Conservation (phyloP, 768 basidiomycete species). For the Leucocoprinus leucothites region DNA sequence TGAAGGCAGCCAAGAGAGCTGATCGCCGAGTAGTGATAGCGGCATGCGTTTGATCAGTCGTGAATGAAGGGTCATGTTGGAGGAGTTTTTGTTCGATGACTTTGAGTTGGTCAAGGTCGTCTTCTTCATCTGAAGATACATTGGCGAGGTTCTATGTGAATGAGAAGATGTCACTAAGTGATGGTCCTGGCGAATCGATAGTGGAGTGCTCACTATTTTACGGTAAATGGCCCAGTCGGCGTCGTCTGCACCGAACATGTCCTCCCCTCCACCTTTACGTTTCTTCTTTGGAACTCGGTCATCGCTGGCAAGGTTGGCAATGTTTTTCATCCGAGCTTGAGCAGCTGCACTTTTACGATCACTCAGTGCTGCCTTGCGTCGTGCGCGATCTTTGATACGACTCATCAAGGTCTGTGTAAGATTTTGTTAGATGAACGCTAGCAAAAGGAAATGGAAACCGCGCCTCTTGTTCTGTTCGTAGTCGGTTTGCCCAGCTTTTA, state of each 20-base stretch:
- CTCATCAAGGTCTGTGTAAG: constrained; percentile 63
- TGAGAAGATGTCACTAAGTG: neutral
- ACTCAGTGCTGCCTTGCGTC: constrained; percentile 74
- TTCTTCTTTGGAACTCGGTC: constrained; percentile 81
- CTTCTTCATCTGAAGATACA: constrained; percentile 85
- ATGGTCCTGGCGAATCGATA: neutral
- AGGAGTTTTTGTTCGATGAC: constrained; percentile 79
- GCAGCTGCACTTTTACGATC: constrained; percentile 95
- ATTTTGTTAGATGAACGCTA: constrained; percentile 1
- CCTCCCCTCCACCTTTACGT: constrained; percentile 82
- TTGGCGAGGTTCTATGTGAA: constrained; percentile 58
- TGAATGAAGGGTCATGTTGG: constrained; percentile 82
- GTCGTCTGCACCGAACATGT: constrained; percentile 91
- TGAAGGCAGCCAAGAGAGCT: constrained; percentile 83
- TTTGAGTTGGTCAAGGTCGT: constrained; percentile 73
- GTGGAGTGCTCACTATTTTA: constrained; percentile 63
- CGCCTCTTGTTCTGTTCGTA: constrained; percentile 83
- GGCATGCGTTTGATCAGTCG: constrained; percentile 75
- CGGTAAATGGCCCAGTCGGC: constrained; percentile 98
- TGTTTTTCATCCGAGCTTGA: constrained; percentile 91
- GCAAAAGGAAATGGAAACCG: neutral
- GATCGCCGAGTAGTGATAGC: constrained; percentile 75
- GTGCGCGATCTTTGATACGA: constrained; percentile 81
- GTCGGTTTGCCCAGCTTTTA: constrained; percentile 66
- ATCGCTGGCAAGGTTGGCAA: constrained; percentile 88